Evolutionary conservation across 1,284 basidiomycete genomes (phyloP).

Genomic region (Fistulinella cinereoalba): DNA sequence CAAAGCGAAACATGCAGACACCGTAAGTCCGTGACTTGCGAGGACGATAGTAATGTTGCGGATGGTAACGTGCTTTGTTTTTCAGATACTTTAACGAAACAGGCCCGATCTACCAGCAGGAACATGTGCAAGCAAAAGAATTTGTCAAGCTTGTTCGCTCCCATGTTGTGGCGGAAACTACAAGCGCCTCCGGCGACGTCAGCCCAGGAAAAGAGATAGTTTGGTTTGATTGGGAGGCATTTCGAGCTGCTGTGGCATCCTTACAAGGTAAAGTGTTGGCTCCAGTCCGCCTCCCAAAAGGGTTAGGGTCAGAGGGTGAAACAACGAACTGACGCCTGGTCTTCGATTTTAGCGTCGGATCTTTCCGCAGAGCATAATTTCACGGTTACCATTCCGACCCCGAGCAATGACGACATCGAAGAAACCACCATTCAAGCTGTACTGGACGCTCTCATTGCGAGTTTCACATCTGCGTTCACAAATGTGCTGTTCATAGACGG

Average conservation of each 20-base stretch:
- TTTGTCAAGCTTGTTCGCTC: conserved; percentile 5
- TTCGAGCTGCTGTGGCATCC: conserved; percentile 2
- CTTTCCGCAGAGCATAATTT: conserved; percentile 2
- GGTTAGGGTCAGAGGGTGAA: not conserved
- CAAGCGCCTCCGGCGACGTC: not conserved
- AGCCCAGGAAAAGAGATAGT: not conserved
- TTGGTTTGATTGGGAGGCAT: conserved; percentile 6
- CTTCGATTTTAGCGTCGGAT: not conserved
- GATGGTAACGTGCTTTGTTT: too few species aligned
- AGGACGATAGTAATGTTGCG: too few species aligned
- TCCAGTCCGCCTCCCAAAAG: not conserved
- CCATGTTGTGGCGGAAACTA: not conserved
- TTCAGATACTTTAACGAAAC: conserved; percentile 12
- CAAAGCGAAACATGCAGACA: not conserved
- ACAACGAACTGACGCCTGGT: not conserved
- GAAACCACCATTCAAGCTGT: conserved; percentile 5
- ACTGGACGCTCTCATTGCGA: conserved; percentile 7
- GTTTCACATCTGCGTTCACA: conserved; percentile 1
- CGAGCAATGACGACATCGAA: too few species aligned
- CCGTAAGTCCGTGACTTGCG: conserved; percentile 5
- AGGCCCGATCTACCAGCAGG: conserved; percentile 6
- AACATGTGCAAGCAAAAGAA: conserved; percentile 9
- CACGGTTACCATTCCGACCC: not conserved
- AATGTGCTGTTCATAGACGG: not conserved
- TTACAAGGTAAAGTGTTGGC: not conserved